Conservation (phyloP, 192 early-diverging fungal genomes). For the Backusella parvicylindrica region DNA sequence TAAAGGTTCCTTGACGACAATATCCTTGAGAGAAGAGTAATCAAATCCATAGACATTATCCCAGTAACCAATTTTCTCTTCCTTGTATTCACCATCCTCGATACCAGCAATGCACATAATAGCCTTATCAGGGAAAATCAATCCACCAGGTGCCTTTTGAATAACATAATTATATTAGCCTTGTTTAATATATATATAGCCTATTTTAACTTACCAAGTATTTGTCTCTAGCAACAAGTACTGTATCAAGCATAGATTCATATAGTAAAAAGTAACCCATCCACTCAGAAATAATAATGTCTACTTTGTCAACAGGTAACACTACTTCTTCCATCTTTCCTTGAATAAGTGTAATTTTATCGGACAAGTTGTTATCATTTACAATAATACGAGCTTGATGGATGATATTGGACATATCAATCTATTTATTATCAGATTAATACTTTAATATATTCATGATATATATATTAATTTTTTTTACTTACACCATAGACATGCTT, state of each 20-base stretch:
- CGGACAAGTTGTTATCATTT: slow-evolving; percentile 88
- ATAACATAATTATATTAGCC: no score
- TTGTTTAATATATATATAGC: no score
- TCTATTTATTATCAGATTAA: slow-evolving; percentile 22
- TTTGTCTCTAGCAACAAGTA: slow-evolving; percentile 91
- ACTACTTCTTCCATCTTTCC: slow-evolving; percentile 98
- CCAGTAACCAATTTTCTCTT: slow-evolving; percentile 56
- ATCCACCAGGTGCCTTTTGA: slow-evolving; percentile 67
- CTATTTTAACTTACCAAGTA: slow-evolving; percentile 57
- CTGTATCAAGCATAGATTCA: slow-evolving; percentile 99
- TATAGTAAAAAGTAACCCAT: slow-evolving; percentile 99
- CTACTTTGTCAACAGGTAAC: slow-evolving; percentile 92
- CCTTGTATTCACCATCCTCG: slow-evolving; percentile 87
- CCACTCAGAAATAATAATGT: slow-evolving; percentile 99
- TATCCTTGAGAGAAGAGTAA: slow-evolving; percentile 89
- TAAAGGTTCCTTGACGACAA: slow-evolving; percentile 86
- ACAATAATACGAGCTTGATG: slow-evolving; percentile 92
- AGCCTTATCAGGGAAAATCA: slow-evolving; percentile 87
- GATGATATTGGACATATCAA: slow-evolving; percentile 98
- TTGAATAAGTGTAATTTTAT: slow-evolving; percentile 85
- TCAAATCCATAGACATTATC: slow-evolving; percentile 96
- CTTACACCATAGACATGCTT: slow-evolving; percentile 87
- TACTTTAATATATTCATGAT: background rate
- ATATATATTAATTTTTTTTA: background rate
- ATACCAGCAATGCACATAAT: slow-evolving; percentile 88